Percentiles rank a stretch among this genome's conserved stretches.
Evolutionary conservation across 225 moss, liverwort and hornwort genomes (phyloP).

Genomic region (Pleurozium schreberi): DNA sequence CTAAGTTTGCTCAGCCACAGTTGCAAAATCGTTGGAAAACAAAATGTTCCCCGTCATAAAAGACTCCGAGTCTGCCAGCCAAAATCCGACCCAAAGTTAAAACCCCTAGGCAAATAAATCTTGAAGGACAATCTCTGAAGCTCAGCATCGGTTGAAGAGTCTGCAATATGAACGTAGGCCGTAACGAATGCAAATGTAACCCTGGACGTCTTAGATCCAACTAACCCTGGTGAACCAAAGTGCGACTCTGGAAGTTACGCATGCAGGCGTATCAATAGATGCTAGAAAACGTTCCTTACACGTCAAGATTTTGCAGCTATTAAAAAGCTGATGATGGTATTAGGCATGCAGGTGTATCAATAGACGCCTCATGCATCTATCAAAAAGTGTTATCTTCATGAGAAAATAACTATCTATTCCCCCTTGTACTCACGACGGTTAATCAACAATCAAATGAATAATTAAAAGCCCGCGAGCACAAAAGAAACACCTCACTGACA

Average conservation of each 20-base stretch:
- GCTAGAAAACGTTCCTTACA: neutral
- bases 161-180: neutral
- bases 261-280: neutral
- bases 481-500: neutral
- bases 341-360: neutral
- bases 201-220: neutral
- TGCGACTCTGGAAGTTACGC: neutral
- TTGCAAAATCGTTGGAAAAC: constrained; percentile 55
- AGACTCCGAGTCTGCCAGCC: constrained; percentile 62
- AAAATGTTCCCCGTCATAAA: constrained; percentile 64
- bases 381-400: neutral
- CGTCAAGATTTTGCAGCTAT: neutral
- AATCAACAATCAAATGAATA: neutral
- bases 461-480: neutral
- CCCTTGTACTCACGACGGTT: neutral
- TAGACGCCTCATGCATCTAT: neutral
- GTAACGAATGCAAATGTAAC: neutral
- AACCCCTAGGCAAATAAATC: neutral
- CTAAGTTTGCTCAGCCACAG: neutral
- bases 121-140: neutral
- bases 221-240: neutral
- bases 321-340: neutral
- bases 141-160: neutral
- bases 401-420: neutral
- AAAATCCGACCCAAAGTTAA: neutral